These are phyloP conservation scores for Gossypium turneri DNA, from an alignment of 345 rosid genomes.

Conservation along the genomic window DNA sequence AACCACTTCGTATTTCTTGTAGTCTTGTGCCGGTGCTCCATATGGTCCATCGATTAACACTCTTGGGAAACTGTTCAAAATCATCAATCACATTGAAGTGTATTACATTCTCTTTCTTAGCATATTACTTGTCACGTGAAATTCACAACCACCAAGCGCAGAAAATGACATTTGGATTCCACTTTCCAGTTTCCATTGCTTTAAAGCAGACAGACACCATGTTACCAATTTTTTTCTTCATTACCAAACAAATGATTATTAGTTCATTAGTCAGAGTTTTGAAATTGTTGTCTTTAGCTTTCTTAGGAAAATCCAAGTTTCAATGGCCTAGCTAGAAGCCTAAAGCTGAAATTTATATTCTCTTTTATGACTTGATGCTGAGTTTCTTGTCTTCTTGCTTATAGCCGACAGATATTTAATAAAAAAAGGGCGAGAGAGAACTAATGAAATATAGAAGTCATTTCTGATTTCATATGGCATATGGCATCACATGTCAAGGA, in stretches of 20 bases:
- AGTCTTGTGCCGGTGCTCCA: conserved; percentile 92
- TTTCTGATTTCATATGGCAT: background rate
- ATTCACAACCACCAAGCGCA: background rate
- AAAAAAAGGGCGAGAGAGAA: background rate
- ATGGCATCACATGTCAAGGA: background rate
- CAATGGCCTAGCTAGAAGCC: background rate
- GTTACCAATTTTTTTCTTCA: background rate
- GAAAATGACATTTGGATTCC: background rate
- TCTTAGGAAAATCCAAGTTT: background rate
- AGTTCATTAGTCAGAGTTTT: background rate
- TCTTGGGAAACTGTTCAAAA: conserved; percentile 55
- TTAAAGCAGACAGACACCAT: background rate
- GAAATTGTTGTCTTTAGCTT: background rate
- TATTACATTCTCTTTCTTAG: background rate
- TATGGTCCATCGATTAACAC: conserved; percentile 78
- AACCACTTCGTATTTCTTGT: conserved; percentile 72
- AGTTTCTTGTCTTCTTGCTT: background rate
- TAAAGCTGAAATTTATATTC: background rate
- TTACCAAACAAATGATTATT: background rate
- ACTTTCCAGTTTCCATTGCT: background rate
- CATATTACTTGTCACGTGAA: background rate
- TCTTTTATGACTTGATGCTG: too few species aligned
- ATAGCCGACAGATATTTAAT: background rate
- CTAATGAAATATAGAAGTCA: background rate
- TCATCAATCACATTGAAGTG: conserved; percentile 9